Evolutionary conservation across 139 green algal genomes (phyloP), one percentile per base, ranked within the genome.

Genomic region (Choricystis sp.): DNA sequence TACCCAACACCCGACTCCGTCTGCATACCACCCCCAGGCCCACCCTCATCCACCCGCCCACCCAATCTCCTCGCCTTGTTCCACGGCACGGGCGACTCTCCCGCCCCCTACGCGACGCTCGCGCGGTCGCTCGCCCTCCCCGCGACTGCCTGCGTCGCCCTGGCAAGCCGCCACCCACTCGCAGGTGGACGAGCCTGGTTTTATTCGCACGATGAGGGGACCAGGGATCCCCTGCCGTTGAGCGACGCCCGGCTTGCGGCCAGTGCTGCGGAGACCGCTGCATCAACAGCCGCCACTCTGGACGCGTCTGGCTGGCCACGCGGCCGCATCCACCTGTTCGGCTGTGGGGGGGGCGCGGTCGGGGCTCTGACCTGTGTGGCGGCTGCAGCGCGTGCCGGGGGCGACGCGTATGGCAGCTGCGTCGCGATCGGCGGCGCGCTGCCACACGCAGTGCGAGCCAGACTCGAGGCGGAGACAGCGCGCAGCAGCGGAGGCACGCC

Each of bases 271-370:
- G 52, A 5, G 3, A 66, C 20, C 59, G 57, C 59, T 4, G 25
- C 58, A 26, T 64, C 65, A 24, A 30, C 48, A 59, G 57, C 65
- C 26, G 49, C 56, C 9, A 22, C 63, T 28, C 59, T 56, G 61
- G 58, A 28, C 4, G 30, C 21, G 20, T 22, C 4, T 31, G 61
- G 56, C 40, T 52, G 40, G 40, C 40, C 40, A 16, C 20, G 29
- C 20, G 26, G 21, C 24, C n/a, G 49, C 56, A 3, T 27, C 29
- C 19, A 31, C 16, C 25, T 55, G 25, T 56, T 55, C 24, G 61
- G 61, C 24, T 26, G 48, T 16, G 23, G 60, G 22, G 28, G 30
- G 14, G 52, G 26, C 1, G 49, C 66, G 58, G 29, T 40, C 9
- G 58, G 57, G 14, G 16, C 29, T 52, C 16, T 21, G 40, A 52